Evolutionary conservation across 768 basidiomycete species (phyloP), one percentile per base, ranked within the genome.

Genomic region (Russula olivacea): DNA sequence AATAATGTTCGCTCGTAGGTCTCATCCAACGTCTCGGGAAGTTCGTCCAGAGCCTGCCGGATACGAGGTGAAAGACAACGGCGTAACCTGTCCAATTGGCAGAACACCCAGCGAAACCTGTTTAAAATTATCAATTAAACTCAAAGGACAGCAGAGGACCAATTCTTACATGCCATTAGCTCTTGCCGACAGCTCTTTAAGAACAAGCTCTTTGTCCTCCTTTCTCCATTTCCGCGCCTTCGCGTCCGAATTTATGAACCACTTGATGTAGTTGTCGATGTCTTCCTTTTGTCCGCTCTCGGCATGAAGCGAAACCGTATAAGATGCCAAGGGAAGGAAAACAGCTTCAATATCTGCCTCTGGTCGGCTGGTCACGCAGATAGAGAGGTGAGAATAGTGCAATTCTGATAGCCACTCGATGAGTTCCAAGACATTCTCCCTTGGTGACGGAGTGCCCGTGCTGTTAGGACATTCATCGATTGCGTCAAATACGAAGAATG

Each of bases 21-120:
- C n/a, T 45, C 41, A n/a, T 56, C 41, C 41, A 56, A 56, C 4
- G 55, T 32, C 9, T 12, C n/a, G 7, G 52, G 55, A 11, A 56
- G 23, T 45, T 28, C 55, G 17, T 56, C 23, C 12, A 56, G n/a
- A 14, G 28, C 25, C 10, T 8, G 9, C 7, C 19, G 40, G 14
- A 53, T 36, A 21, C 52, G 52, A 14, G 52, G 34, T 43, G 7
- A 2, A n/a, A 30, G 40, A 19, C 41, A 43, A 4, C n/a, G 25
- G 25, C 55, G 41, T 10, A 56, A 9, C 28, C 3, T 45, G 19
- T 56, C 41, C 41, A 56, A 30, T 9, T 56, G 55, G 17, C 55
- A 56, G 55, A 19, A 56, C 19, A 21, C 55, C 55, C 55, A 56
- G 19, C 41, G 9, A 4, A 43, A 45, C 55, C 55, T 56, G 11